Evolutionary conservation across 2,329 filamentous ascomycete species (phyloP).

Genomic region (Aspergillus sp.): DNA sequence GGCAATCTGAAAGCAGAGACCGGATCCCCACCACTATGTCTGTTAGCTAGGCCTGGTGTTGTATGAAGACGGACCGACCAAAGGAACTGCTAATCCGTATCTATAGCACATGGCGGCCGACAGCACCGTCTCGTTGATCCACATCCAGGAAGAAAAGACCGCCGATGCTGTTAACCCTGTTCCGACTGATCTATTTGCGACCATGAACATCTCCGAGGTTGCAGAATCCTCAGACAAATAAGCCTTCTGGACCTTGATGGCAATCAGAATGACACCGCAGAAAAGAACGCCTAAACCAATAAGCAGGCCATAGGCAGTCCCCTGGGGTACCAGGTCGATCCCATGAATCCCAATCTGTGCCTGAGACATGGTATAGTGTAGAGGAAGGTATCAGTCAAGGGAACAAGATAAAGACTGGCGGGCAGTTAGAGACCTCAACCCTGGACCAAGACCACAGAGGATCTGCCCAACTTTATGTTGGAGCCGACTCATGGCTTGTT

Average conservation of each 20-base stretch:
- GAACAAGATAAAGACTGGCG: not conserved
- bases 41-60: not conserved
- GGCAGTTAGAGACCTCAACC: not conserved
- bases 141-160: slow-evolving; percentile 47
- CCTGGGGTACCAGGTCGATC: slow-evolving; percentile 31
- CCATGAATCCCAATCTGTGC: slow-evolving; percentile 6
- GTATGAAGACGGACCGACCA: slow-evolving; percentile 27
- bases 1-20: slow-evolving; percentile 54
- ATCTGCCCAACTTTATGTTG: slow-evolving; percentile 5
- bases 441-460: not conserved
- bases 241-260: slow-evolving; percentile 50
- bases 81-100: slow-evolving; percentile 41
- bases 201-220: slow-evolving; percentile 51
- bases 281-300: slow-evolving; percentile 55
- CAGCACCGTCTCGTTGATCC: slow-evolving; percentile 45
- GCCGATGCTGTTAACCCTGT: slow-evolving; percentile 44
- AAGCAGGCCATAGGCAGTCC: slow-evolving; percentile 51
- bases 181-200: slow-evolving; percentile 43
- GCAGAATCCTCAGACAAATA: slow-evolving; percentile 38
- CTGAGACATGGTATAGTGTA: slow-evolving; percentile 6
- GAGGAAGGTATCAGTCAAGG: not conserved
- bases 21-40: slow-evolving; percentile 43
- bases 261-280: slow-evolving; percentile 52
- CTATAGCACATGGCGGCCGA: slow-evolving; percentile 40
- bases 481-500: not conserved